Conservation (phyloP, 2,329 filamentous ascomycete species). For the Knufia petricola region DNA sequence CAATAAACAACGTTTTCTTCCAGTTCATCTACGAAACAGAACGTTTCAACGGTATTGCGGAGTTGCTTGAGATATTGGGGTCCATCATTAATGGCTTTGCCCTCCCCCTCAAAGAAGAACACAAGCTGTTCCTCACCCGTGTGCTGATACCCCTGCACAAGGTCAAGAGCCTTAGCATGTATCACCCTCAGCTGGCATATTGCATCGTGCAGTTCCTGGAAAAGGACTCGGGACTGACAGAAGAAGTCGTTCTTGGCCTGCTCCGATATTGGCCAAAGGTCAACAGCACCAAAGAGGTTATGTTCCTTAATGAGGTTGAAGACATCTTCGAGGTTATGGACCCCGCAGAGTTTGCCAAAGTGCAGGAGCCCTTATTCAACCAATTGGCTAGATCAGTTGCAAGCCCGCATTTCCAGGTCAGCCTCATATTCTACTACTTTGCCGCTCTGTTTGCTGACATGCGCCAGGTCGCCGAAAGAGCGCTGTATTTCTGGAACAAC, state of each 20-base stretch:
- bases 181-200: slow-evolving; percentile 94
- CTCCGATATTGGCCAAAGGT: slow-evolving; percentile 98
- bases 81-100: slow-evolving; percentile 99
- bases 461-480: slow-evolving; percentile 73
- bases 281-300: slow-evolving; percentile 99
- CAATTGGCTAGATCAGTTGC: slow-evolving; percentile 96
- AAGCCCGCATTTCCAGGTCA: slow-evolving; percentile 88
- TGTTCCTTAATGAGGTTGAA: slow-evolving; percentile 98
- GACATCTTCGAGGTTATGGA: slow-evolving; percentile 99
- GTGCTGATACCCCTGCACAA: slow-evolving; percentile 93
- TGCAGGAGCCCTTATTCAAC: slow-evolving; percentile 94
- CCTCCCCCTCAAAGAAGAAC: slow-evolving; percentile 91
- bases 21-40: slow-evolving; percentile 99
- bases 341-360: slow-evolving; percentile 94
- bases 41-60: slow-evolving; percentile 94
- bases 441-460: not conserved
- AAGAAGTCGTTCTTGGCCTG: slow-evolving; percentile 91
- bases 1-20: slow-evolving; percentile 99
- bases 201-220: slow-evolving; percentile 98
- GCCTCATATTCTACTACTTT: slow-evolving; percentile 13
- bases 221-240: slow-evolving; percentile 91
- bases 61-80: slow-evolving; percentile 89
- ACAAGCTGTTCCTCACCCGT: slow-evolving; percentile 93
- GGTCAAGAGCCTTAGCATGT: slow-evolving; percentile 99
- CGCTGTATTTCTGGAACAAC: slow-evolving; percentile 99